Percentiles rank a stretch among this genome's conserved stretches.
These are phyloP conservation scores for Trypanosoma avium DNA, from an alignment of 208 protist species.

Conservation along the genomic window DNA sequence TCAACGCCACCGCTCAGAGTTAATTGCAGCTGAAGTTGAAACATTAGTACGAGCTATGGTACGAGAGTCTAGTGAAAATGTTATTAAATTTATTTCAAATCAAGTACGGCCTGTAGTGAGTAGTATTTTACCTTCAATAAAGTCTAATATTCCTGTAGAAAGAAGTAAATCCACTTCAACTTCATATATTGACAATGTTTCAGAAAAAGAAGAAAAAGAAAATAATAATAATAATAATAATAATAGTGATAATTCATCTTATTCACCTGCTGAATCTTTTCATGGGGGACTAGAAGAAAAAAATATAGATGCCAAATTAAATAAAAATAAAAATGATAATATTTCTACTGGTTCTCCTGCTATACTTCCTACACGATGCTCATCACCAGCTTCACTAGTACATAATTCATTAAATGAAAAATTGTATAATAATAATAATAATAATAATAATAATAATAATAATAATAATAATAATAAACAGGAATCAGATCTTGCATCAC, in stretches of 20 bases:
- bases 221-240: no score
- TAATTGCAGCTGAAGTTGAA: slow-evolving; percentile 42
- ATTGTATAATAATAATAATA: not conserved
- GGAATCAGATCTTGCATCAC: not conserved
- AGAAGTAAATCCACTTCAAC: not conserved
- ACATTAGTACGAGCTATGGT: slow-evolving; percentile 16
- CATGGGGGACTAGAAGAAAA: no score
- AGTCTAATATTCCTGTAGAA: not conserved
- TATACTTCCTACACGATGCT: no score
- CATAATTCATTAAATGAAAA: no score
- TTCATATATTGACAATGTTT: not conserved
- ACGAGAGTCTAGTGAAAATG: slow-evolving; percentile 12
- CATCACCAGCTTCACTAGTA: no score
- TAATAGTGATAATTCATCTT: no score
- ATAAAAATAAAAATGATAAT: no score
- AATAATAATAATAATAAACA: not conserved
- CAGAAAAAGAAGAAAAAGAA: no score
- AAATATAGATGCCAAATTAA: no score
- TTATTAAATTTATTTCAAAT: slow-evolving; percentile 21
- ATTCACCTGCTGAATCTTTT: no score
- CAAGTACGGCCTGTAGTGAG: slow-evolving; percentile 23
- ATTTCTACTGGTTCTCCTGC: no score
- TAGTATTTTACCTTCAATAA: not conserved
- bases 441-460: not conserved
- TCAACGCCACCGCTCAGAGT: slow-evolving; percentile 29